Conservation (phyloP, 2,329 filamentous ascomycete genomes). For the Madurella mycetomatis region DNA sequence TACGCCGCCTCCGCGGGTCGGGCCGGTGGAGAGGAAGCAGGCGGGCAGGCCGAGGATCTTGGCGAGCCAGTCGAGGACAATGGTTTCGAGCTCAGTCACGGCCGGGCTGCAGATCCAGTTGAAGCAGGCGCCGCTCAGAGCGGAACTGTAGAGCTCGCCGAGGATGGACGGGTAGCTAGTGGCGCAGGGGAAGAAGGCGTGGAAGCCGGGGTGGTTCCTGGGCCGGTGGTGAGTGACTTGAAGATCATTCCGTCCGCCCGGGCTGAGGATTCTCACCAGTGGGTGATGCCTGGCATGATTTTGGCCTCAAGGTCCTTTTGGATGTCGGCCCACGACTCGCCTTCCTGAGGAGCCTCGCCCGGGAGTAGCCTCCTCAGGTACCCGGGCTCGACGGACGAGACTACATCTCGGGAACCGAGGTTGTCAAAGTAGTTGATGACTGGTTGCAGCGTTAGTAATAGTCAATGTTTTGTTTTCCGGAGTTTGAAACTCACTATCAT, state of each 20-base stretch:
- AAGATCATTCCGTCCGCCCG: not conserved
- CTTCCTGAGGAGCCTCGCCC: slow-evolving; percentile 55
- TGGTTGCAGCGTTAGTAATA: slow-evolving; percentile 33
- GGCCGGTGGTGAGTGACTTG: no score
- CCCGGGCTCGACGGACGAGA: slow-evolving; percentile 75
- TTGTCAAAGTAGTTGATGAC: slow-evolving; percentile 81
- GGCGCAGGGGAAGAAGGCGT: slow-evolving; percentile 88
- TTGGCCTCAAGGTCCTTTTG: slow-evolving; percentile 77
- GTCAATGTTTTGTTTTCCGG: not conserved
- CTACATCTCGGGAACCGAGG: slow-evolving; percentile 64
- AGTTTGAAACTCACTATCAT: slow-evolving; percentile 22
- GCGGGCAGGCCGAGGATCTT: slow-evolving; percentile 68
- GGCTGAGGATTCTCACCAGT: slow-evolving; percentile 55
- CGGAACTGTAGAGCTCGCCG: slow-evolving; percentile 85
- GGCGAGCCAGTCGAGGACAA: slow-evolving; percentile 89
- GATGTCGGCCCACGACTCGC: slow-evolving; percentile 73
- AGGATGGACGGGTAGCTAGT: slow-evolving; percentile 81
- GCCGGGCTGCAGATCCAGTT: slow-evolving; percentile 96
- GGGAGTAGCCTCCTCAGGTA: slow-evolving; percentile 82
- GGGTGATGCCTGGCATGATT: slow-evolving; percentile 88
- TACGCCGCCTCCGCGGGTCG: slow-evolving; percentile 77
- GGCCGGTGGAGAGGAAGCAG: slow-evolving; percentile 67
- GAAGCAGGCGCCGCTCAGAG: slow-evolving; percentile 87
- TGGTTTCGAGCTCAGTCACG: slow-evolving; percentile 87
- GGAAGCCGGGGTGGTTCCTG: slow-evolving; percentile 65